These are phyloP conservation scores for Butyriboletus loyo DNA, from an alignment of 768 basidiomycete genomes.

Conservation along the genomic window DNA sequence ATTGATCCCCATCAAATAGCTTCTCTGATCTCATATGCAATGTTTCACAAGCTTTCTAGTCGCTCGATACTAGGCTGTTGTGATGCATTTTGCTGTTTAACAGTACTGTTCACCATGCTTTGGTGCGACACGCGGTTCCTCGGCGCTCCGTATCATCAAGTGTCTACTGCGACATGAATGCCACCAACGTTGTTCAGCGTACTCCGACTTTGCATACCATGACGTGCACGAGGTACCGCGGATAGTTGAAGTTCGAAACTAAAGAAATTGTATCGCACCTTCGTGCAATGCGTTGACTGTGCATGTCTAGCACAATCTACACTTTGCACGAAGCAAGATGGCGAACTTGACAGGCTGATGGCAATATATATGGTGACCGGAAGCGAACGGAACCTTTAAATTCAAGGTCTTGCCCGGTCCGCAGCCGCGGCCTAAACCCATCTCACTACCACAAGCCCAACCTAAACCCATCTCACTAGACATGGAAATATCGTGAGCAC, in stretches of 20 bases:
- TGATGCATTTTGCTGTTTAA: neutral
- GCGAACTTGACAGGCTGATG: too few species aligned
- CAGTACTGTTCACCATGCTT: neutral
- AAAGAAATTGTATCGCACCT: neutral
- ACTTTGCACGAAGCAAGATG: neutral
- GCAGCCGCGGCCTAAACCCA: neutral
- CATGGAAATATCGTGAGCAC: conserved; percentile 48
- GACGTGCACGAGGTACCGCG: neutral
- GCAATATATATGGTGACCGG: neutral
- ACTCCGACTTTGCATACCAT: too few species aligned
- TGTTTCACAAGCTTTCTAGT: neutral
- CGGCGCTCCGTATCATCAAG: too few species aligned
- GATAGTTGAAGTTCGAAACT: neutral
- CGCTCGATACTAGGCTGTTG: neutral
- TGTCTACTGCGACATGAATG: too few species aligned
- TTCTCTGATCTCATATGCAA: neutral
- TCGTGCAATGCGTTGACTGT: neutral
- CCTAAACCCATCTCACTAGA: neutral
- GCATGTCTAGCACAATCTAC: neutral
- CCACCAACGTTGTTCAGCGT: too few species aligned
- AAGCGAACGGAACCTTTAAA: neutral
- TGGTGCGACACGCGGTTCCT: too few species aligned
- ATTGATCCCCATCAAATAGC: neutral
- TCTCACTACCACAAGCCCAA: neutral
- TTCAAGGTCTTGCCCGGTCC: too few species aligned